These are phyloP conservation scores for Azolla pinnata DNA, from an alignment of 75 land plant genomes.

Conservation along the genomic window DNA sequence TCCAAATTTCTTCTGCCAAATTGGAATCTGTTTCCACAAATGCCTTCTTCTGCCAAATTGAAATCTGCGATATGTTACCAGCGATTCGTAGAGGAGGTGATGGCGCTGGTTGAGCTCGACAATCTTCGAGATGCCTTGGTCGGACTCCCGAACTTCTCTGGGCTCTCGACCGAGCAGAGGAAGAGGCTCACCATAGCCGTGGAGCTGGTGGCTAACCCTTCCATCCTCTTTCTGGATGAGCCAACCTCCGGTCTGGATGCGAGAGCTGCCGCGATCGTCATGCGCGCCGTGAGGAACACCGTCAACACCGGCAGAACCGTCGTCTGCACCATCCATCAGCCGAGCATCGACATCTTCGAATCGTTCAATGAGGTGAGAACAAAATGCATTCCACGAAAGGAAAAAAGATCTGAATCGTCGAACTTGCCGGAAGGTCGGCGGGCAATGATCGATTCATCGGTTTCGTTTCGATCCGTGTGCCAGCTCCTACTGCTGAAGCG, in stretches of 20 bases:
- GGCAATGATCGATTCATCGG: too few species aligned
- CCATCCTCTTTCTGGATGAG: constrained; percentile 26
- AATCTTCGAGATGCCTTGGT: constrained; percentile 13
- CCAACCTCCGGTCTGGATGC: constrained; percentile 26
- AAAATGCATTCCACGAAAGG: too few species aligned
- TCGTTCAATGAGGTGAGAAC: constrained; percentile 25
- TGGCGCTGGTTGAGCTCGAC: constrained; percentile 17
- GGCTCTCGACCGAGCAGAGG: constrained; percentile 20
- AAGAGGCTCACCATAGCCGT: constrained; percentile 19
- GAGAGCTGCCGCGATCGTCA: constrained; percentile 23
- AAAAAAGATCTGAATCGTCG: too few species aligned
- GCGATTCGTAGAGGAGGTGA: constrained; percentile 2
- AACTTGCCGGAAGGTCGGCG: too few species aligned
- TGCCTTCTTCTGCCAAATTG: too few species aligned
- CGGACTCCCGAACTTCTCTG: constrained; percentile 13
- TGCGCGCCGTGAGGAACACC: constrained; percentile 15
- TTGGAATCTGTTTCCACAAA: too few species aligned
- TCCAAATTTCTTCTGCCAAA: too few species aligned
- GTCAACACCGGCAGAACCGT: constrained; percentile 19
- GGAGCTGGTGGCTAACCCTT: constrained; percentile 12
- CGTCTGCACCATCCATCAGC: constrained; percentile 32
- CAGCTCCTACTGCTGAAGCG: constrained; percentile 45
- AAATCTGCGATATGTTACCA: too few species aligned
- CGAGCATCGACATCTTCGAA: constrained; percentile 24
- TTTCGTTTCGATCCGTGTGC: too few species aligned